phyloP scores from a whole-genome alignment of 371 early-diverging fungal genomes.

The Nematocida sp. region DNA sequence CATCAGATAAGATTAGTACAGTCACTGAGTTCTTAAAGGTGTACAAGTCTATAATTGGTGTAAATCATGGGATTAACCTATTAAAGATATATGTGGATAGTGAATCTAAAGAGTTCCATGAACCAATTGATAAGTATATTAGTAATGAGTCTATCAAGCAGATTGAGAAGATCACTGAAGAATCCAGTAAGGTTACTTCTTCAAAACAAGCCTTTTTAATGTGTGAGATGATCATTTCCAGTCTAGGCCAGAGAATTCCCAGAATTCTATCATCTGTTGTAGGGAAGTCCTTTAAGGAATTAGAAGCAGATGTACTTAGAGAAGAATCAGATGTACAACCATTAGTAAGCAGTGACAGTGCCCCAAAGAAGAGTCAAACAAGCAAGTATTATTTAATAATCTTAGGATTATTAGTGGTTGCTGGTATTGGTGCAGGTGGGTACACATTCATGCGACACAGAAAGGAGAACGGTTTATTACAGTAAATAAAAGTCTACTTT shows the following conservation, averaged over 20 bases:
- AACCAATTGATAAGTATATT: background rate
- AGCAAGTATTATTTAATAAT: background rate
- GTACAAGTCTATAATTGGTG: background rate
- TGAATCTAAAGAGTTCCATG: background rate
- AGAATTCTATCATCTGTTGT: background rate
- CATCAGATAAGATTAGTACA: background rate
- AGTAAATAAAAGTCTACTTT: background rate
- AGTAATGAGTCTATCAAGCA: background rate
- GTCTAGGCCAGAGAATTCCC: background rate
- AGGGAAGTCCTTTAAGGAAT: background rate
- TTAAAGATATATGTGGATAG: background rate
- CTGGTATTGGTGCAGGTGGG: background rate
- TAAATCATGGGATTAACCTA: background rate
- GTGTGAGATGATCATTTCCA: background rate
- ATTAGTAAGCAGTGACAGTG: too few species aligned
- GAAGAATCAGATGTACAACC: background rate
- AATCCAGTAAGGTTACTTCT: background rate
- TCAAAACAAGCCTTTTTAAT: background rate
- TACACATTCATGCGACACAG: background rate
- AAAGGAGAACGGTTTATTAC: background rate
- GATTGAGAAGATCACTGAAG: conserved; percentile 1
- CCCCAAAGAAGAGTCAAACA: too few species aligned
- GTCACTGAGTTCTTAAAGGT: too few species aligned
- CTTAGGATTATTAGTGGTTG: background rate
- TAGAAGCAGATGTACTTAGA: background rate